A percentile compares a stretch with the other conserved stretches of the same genome.
These are phyloP conservation scores for Botrytis medusae DNA, from an alignment of 2,329 filamentous ascomycete genomes.

Conservation along the genomic window DNA sequence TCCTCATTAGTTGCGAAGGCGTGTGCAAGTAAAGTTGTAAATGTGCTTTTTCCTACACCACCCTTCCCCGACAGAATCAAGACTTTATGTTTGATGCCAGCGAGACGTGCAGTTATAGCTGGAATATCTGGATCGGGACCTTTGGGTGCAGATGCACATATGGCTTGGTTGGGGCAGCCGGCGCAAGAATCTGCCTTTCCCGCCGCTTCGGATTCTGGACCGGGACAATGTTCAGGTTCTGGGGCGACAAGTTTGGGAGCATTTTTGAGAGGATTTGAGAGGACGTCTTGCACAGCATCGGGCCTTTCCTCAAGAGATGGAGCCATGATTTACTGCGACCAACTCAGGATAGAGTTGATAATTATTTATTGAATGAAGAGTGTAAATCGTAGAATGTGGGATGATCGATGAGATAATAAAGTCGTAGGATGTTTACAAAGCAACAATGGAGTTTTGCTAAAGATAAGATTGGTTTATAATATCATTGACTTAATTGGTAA, in stretches of 20 bases:
- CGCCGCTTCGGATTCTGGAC: slow-evolving; percentile 74
- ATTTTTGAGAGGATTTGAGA: slow-evolving; percentile 73
- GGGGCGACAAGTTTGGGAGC: slow-evolving; percentile 87
- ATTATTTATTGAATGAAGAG: background rate
- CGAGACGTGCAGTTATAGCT: slow-evolving; percentile 78
- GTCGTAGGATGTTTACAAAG: slow-evolving; percentile 20
- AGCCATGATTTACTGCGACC: slow-evolving; percentile 58
- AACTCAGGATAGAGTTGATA: background rate
- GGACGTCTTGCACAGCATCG: slow-evolving; percentile 63
- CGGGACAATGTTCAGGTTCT: slow-evolving; percentile 95
- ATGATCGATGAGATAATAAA: background rate
- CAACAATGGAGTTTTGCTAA: slow-evolving; percentile 3
- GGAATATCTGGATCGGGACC: slow-evolving; percentile 94
- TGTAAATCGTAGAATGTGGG: background rate
- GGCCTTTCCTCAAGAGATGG: slow-evolving; percentile 79
- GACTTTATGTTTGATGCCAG: slow-evolving; percentile 85
- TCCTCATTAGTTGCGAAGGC: slow-evolving; percentile 81
- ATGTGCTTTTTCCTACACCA: slow-evolving; percentile 94
- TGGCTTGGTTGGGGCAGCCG: slow-evolving; percentile 92
- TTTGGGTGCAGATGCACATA: slow-evolving; percentile 92
- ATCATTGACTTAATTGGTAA: slow-evolving; percentile 16
- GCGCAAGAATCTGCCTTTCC: slow-evolving; percentile 80
- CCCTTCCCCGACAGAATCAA: slow-evolving; percentile 90
- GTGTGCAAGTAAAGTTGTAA: slow-evolving; percentile 83
- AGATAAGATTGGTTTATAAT: background rate